A percentile compares a stretch with the other conserved stretches of the same genome.
These are phyloP conservation scores for Cichorium intybus DNA, from an alignment of 140 eudicot species.

Conservation along the genomic window DNA sequence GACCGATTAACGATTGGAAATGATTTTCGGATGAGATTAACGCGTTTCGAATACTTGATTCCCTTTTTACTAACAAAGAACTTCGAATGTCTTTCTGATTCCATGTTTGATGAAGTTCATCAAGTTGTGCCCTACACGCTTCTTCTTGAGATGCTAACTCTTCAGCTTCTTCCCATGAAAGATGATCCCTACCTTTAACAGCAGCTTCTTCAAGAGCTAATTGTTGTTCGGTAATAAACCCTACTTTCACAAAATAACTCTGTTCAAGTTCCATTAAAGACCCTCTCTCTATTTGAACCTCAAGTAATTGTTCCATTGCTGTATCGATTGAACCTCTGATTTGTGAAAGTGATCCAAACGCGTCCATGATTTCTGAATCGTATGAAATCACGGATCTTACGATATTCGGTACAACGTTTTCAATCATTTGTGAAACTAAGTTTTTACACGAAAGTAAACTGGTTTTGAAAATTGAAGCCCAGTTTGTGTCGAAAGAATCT, in stretches of 20 bases:
- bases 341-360: constrained; percentile 86
- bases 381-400: constrained; percentile 62
- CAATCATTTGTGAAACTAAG: constrained; percentile 63
- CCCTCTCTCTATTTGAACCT: constrained; percentile 79
- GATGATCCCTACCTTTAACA: constrained; percentile 84
- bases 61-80: constrained; percentile 61
- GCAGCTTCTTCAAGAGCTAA: constrained; percentile 98
- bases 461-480: constrained; percentile 76
- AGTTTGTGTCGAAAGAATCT: constrained; percentile 40
- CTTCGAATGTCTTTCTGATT: constrained; percentile 74
- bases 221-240: constrained; percentile 84
- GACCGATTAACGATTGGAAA: constrained; percentile 54
- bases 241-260: constrained; percentile 85
- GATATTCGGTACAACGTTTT: constrained; percentile 63
- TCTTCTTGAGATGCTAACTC: constrained; percentile 99
- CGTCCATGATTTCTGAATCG: constrained; percentile 87
- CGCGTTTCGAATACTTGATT: constrained; percentile 53
- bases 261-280: constrained; percentile 77
- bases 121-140: constrained; percentile 89
- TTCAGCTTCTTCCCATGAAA: constrained; percentile 99
- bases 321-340: constrained; percentile 84
- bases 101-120: constrained; percentile 87
- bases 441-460: constrained; percentile 57
- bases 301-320: constrained; percentile 83
- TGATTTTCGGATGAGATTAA: constrained; percentile 57